Conservation (phyloP, 2,329 filamentous ascomycete genomes). For the Hypoxylon sp. region DNA sequence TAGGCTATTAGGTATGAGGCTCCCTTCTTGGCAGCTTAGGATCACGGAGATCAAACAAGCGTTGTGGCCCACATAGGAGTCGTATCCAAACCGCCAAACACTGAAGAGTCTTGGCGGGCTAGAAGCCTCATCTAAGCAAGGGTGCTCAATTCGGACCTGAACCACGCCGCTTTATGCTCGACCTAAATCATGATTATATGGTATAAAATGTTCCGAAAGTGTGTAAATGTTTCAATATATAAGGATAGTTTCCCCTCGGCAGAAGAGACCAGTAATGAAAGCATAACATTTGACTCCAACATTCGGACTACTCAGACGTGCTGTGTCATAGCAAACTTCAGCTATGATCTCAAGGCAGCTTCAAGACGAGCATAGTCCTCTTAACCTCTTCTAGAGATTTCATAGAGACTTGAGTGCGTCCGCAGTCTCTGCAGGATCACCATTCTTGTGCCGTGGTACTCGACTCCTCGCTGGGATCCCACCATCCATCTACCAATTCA, state of each 20-base stretch:
- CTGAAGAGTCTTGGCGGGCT: background rate
- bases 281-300: background rate
- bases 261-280: background rate
- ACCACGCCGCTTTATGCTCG: background rate
- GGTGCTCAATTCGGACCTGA: background rate
- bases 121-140: background rate
- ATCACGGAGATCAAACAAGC: conserved; percentile 40
- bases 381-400: background rate
- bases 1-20: conserved; percentile 11
- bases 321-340: background rate
- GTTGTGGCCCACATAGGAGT: conserved; percentile 10
- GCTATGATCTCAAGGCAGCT: background rate
- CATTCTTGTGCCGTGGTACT: background rate
- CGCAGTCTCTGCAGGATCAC: background rate
- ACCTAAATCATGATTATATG: background rate
- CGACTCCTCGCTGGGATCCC: background rate
- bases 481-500: background rate
- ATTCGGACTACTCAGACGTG: background rate
- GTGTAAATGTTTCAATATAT: background rate
- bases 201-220: background rate
- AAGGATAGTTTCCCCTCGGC: background rate
- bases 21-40: conserved; percentile 28
- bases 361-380: background rate
- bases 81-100: conserved; percentile 15
- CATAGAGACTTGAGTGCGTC: background rate